Base-by-base conservation (phyloP, 768 basidiomycete genomes). In the Multifurca ochricompacta region DNA sequence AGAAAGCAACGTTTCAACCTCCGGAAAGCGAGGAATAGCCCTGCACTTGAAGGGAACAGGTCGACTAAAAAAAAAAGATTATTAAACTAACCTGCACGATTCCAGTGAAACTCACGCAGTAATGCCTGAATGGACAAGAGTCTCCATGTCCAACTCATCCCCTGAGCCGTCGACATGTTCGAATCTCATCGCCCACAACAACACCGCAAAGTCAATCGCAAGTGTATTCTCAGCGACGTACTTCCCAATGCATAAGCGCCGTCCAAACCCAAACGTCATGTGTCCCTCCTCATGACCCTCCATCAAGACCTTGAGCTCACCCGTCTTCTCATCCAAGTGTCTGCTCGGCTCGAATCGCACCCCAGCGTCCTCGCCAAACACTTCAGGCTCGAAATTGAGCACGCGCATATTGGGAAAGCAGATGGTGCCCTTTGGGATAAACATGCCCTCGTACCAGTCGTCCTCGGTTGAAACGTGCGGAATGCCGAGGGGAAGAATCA, bases 181-280 rank as follows among this genome's bases (percentile, higher is more conserved):
- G 18, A 67, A 52, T 27, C 53, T 53, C 42, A 51, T 59, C 18
- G 64, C 63, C 52, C 59, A 63, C 25, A 72, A 59, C 4, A 67
- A 52, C 7, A 59, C 54, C 11, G 69, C 68, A 25, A 70, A 62
- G 37, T 61, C 56, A 31, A 70, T 68, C 48, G 66, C 69, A 4
- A 71, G 31, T 5, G 64, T 59, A 14, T 63, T 54, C 42, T 67
- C 66, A 0, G 69, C 70, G 18, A 70, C 51, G 46, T 66, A 55
- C 25, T 60, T 58, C 8, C 71, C 71, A 6, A 64, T 59, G 39
- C 71, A 72, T 11, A 70, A 63, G 54, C 64, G 37, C 58, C 65
- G 45, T 27, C 67, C 63, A 51, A 63, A 69, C 5, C 66, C 66
- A 48, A 54, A 67, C 2, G 62, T 48, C 25, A 54, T 41, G 45